These are phyloP conservation scores for Lipomyces sp. DNA, from an alignment of 805 yeast species.

Conservation along the genomic window DNA sequence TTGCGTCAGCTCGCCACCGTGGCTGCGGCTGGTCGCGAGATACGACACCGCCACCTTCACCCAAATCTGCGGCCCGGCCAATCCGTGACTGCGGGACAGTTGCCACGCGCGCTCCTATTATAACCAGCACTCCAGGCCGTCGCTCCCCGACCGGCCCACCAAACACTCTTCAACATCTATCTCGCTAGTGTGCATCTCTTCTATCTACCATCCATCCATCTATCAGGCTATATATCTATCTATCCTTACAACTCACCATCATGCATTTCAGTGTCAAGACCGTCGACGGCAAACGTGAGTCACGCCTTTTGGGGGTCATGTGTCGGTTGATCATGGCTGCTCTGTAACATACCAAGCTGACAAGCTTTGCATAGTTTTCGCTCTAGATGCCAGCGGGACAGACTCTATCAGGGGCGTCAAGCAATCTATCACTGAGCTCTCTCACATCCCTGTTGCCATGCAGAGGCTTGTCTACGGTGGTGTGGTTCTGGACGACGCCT, in stretches of 20 bases:
- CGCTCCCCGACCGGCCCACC: not conserved
- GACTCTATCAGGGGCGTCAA: slow-evolving; percentile 29
- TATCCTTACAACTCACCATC: not conserved
- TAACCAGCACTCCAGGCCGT: not conserved
- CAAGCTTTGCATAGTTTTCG: slow-evolving; percentile 14
- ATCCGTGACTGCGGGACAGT: not conserved
- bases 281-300: slow-evolving; percentile 35
- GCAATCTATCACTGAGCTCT: slow-evolving; percentile 20
- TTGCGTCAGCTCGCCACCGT: not conserved
- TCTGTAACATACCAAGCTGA: not conserved
- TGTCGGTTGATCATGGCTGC: not conserved
- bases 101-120: not conserved
- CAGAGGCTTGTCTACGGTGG: slow-evolving; percentile 69
- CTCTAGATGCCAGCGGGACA: slow-evolving; percentile 21
- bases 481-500: slow-evolving; percentile 84
- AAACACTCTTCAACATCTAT: not conserved
- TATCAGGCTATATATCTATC: not conserved
- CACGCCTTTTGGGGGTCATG: not conserved
- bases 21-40: not conserved
- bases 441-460: slow-evolving; percentile 30
- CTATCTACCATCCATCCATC: not conserved
- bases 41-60: no score
- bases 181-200: not conserved
- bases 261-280: slow-evolving; percentile 35
- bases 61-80: not conserved